Evolutionary conservation across 2,329 filamentous ascomycete species (phyloP), one percentile per base, ranked within the genome.

Genomic region (Colletotrichum camelliae): DNA sequence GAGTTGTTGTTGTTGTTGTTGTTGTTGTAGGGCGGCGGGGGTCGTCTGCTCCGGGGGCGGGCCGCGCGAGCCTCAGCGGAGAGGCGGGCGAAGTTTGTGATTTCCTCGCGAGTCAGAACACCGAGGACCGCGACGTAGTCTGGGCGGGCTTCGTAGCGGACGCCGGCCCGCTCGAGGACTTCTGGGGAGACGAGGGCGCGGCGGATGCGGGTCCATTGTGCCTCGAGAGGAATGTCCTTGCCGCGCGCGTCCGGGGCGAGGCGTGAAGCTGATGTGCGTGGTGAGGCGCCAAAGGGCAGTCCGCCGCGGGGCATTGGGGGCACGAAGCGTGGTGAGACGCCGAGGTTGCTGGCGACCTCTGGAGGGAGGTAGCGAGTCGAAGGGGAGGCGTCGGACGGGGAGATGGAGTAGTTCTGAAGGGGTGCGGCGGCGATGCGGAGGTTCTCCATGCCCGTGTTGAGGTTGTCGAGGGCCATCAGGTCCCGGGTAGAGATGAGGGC

Each of bases 71-170:
- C 86, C 33, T 89, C 87, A 10, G 84, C 84, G 52, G 87, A 91
- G 67, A 86, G 84, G 5, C 85, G 85, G 2, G 91, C 90, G 71
- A 87, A 89, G 8, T 88, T 85, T 24, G 84, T 83, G 52, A 93
- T 88, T 58, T 93, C 81, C 15, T 89, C 87, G 2, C 86, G 86
- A 3, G 85, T 85, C 4, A 93, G 84, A 16, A 88, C 84, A 6
- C 92, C 92, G 0, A 93, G 86, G 5, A 93, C 83, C 15, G 91
- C 91, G 4, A 93, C 90, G 74, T 91, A 93, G 2, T 89, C 87
- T 0, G 90, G 91, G 2, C 90, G 86, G 12, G 91, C 91, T 81
- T 93, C 91, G 78, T 91, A 93, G 12, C 91, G 88, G 27, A 91
- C 86, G 15, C 89, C 87, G 5, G 90, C 90, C 57, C 87, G 84